Conservation (phyloP, 2,329 filamentous ascomycete genomes). For the Colletotrichum coccodes region DNA sequence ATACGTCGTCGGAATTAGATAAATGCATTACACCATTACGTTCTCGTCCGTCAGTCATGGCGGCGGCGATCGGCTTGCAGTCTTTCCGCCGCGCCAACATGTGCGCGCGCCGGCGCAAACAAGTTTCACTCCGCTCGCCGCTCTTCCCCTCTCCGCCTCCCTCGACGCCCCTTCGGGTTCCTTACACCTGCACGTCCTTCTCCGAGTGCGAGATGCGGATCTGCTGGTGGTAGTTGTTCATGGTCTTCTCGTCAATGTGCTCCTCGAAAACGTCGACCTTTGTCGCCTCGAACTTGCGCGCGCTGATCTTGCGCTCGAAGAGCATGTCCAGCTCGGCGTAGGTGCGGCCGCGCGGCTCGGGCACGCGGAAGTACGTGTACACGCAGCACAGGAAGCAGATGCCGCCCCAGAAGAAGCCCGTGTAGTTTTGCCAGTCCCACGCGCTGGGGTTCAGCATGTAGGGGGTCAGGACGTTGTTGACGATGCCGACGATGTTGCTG, state of each 20-base stretch:
- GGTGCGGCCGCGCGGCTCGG: constrained; percentile 81
- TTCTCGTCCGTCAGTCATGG: not conserved
- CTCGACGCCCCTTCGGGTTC: not conserved
- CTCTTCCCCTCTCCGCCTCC: not conserved
- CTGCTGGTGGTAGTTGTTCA: constrained; percentile 59
- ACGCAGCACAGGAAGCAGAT: constrained; percentile 84
- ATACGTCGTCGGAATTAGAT: constrained; percentile 27
- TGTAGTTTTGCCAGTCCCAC: constrained; percentile 90
- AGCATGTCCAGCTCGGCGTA: constrained; percentile 89
- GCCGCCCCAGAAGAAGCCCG: constrained; percentile 89
- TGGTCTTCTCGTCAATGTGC: constrained; percentile 53
- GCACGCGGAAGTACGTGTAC: constrained; percentile 84
- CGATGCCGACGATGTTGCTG: constrained; percentile 82
- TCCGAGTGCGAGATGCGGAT: constrained; percentile 43
- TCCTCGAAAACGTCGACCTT: constrained; percentile 67
- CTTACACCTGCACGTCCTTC: constrained; percentile 30
- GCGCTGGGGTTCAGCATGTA: constrained; percentile 92
- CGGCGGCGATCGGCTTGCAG: not conserved
- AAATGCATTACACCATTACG: constrained; percentile 25
- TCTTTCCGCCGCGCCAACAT: not conserved
- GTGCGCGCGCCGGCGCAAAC: not conserved
- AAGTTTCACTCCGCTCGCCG: not conserved
- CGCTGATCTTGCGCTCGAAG: constrained; percentile 78
- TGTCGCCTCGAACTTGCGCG: constrained; percentile 76
- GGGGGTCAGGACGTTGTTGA: constrained; percentile 84